These are phyloP conservation scores for Aspergillus aculeatus DNA, from an alignment of 2,329 filamentous ascomycete genomes.

Conservation along the genomic window DNA sequence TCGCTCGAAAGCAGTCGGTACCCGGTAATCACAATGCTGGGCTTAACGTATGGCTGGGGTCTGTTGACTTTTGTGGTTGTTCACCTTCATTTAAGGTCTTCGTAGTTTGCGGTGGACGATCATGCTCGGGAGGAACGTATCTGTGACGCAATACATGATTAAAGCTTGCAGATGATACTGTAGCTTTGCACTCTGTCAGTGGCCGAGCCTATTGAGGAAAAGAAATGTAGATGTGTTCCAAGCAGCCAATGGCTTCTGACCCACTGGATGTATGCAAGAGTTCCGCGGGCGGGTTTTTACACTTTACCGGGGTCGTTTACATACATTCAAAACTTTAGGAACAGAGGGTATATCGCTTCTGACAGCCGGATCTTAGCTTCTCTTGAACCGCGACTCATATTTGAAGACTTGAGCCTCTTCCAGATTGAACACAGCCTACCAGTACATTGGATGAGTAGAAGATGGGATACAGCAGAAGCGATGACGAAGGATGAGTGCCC, in stretches of 20 bases:
- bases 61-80: not conserved
- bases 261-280: too few relatives aligned
- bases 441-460: too few relatives aligned
- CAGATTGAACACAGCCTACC: too few relatives aligned
- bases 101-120: not conserved
- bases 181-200: not conserved
- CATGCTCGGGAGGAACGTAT: not conserved
- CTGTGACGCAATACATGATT: not conserved
- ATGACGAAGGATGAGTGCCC: not conserved
- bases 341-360: too few relatives aligned
- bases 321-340: too few relatives aligned
- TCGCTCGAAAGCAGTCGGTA: not conserved
- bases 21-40: not conserved
- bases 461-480: not conserved
- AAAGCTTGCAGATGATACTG: not conserved
- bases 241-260: too few relatives aligned
- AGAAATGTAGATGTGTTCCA: too few relatives aligned
- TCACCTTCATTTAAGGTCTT: not conserved
- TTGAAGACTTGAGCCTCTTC: too few relatives aligned
- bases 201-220: not conserved
- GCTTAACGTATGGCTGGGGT: not conserved
- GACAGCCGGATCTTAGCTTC: too few relatives aligned
- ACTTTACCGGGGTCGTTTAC: too few relatives aligned
- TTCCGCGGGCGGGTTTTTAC: too few relatives aligned
- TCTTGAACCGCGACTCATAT: too few relatives aligned